Evolutionary conservation across 2,329 filamentous ascomycete genomes (phyloP).

Genomic region (Clarireedia homoeocarpa): DNA sequence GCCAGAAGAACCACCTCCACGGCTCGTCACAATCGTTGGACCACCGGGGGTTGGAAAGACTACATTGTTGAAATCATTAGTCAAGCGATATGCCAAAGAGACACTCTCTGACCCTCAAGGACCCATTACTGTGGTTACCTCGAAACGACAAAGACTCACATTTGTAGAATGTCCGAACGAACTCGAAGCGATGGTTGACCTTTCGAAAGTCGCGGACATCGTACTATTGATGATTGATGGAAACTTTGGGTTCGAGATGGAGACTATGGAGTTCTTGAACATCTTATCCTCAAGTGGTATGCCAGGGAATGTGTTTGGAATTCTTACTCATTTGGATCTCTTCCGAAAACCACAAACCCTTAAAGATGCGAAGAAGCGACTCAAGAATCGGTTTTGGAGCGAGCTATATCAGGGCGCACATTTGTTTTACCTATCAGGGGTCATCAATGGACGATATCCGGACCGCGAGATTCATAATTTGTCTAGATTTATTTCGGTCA

Average conservation of each 20-base stretch:
- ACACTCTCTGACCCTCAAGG: constrained; percentile 83
- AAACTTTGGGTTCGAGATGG: constrained; percentile 99
- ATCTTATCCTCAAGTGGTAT: constrained; percentile 90
- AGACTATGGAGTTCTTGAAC: constrained; percentile 99
- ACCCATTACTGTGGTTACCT: constrained; percentile 91
- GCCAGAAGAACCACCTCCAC: constrained; percentile 88
- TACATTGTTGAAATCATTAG: constrained; percentile 87
- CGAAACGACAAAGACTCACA: constrained; percentile 88
- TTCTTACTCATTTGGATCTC: constrained; percentile 90
- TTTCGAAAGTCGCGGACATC: constrained; percentile 95
- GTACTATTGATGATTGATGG: constrained; percentile 97
- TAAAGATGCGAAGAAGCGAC: constrained; percentile 87
- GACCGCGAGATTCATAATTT: constrained; percentile 95
- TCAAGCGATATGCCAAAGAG: constrained; percentile 93
- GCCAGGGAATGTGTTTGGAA: constrained; percentile 97
- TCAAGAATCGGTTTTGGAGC: constrained; percentile 95
- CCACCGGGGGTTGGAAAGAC: constrained; percentile 95
- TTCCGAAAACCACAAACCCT: constrained; percentile 91
- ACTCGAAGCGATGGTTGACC: constrained; percentile 91
- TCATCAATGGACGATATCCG: constrained; percentile 93
- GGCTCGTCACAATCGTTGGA: constrained; percentile 89
- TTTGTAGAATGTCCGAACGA: constrained; percentile 98
- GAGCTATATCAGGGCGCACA: constrained; percentile 96
- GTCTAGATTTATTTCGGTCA: constrained; percentile 89
- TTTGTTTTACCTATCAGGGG: constrained; percentile 91